Evolutionary conservation across 2,329 filamentous ascomycete species (phyloP).

Genomic region (Harringtonia lauricola): DNA sequence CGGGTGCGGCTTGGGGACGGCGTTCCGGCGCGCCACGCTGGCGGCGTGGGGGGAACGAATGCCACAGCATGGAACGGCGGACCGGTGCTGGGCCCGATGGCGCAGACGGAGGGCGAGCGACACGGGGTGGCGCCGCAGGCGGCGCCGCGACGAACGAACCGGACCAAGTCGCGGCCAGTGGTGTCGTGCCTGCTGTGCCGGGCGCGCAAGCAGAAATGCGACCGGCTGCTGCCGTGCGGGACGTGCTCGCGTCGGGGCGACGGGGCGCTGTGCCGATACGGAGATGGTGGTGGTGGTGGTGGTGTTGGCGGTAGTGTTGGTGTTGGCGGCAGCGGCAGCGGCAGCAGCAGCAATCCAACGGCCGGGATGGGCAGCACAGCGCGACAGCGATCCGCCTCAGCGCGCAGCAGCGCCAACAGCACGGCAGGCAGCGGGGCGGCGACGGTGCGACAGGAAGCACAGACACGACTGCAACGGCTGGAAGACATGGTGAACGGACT

Average conservation of each 20-base stretch:
- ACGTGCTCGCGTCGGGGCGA: conserved; percentile 28
- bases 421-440: not conserved
- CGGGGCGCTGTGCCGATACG: conserved; percentile 21
- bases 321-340: conserved; percentile 8
- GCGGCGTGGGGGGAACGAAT: not conserved
- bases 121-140: not conserved
- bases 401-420: too few species aligned
- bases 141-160: not conserved
- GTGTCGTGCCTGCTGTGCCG: conserved; percentile 31
- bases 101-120: too few species aligned
- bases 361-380: too few species aligned
- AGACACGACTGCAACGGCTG: conserved; percentile 26
- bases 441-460: conserved; percentile 23
- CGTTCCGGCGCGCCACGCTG: too few species aligned
- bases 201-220: conserved; percentile 30
- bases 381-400: too few species aligned
- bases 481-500: conserved; percentile 29
- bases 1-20: conserved; percentile 7
- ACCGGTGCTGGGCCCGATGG: too few species aligned
- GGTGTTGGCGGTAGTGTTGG: not conserved
- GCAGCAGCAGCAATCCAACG: too few species aligned
- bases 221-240: conserved; percentile 27
- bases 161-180: conserved; percentile 18
- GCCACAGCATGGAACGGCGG: too few species aligned
- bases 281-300: conserved; percentile 5